phyloP scores from a whole-genome alignment of 768 basidiomycete genomes.

The Rhodotorula graminis region DNA sequence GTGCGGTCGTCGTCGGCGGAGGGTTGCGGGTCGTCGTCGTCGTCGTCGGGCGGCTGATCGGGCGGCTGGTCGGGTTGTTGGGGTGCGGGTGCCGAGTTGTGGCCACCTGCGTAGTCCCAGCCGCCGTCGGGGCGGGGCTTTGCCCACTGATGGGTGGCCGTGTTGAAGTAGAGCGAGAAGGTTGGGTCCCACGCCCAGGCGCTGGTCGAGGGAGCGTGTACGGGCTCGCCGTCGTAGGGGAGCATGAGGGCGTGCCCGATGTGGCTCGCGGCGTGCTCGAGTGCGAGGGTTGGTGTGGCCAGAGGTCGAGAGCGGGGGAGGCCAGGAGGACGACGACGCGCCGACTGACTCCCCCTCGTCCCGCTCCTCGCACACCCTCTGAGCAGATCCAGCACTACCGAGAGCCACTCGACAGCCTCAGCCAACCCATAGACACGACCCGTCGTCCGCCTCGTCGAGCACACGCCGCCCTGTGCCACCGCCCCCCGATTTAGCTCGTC shows the following conservation, averaged over 20 bases:
- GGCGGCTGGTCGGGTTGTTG: no score
- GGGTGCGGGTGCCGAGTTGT: background rate
- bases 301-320: no score
- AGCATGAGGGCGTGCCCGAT: background rate
- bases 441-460: no score
- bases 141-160: slow-evolving; percentile 6
- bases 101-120: slow-evolving; percentile 23
- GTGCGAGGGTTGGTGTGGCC: no score
- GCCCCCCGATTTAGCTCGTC: background rate
- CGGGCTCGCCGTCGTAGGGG: slow-evolving; percentile 11
- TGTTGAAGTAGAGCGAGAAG: slow-evolving; percentile 29
- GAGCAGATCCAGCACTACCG: no score
- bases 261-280: no score
- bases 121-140: slow-evolving; percentile 14
- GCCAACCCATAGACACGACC: no score
- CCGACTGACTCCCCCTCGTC: no score
- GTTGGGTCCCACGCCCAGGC: slow-evolving; percentile 15
- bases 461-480: no score
- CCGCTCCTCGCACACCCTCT: no score
- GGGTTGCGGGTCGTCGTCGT: background rate
- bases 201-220: slow-evolving; percentile 13
- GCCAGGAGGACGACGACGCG: no score
- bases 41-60: background rate
- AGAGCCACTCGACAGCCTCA: no score
- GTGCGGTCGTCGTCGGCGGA: background rate